These are phyloP conservation scores for Gynochthodes officinalis DNA, from an alignment of 257 asterid species.

Conservation along the genomic window DNA sequence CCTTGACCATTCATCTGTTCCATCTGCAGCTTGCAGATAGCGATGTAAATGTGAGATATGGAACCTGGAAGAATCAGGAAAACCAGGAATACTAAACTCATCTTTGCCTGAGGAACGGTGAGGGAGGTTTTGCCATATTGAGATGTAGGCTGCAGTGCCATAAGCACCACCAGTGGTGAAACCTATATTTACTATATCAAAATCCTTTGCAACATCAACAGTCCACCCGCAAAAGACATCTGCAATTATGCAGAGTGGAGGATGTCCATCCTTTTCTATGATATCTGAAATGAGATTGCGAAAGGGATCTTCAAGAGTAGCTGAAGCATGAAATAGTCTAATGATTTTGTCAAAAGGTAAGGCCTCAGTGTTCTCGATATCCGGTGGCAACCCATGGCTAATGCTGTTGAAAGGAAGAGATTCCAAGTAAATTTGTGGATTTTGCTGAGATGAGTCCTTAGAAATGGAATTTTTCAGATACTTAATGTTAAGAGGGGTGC, in stretches of 20 bases:
- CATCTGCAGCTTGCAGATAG: constrained; percentile 59
- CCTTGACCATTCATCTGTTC: constrained; percentile 71
- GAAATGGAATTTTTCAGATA: constrained; percentile 45
- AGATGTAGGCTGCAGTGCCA: constrained; percentile 71
- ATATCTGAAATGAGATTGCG: constrained; percentile 32
- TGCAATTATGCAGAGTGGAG: constrained; percentile 80
- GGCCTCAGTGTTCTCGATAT: constrained; percentile 71
- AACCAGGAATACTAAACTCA: constrained; percentile 51
- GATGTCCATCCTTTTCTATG: constrained; percentile 34
- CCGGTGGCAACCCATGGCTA: constrained; percentile 65
- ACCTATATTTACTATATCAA: constrained; percentile 39
- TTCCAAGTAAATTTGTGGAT: constrained; percentile 31
- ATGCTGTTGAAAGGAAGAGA: constrained; percentile 51
- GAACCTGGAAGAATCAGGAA: constrained; percentile 50
- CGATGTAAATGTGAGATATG: constrained; percentile 54
- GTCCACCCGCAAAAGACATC: constrained; percentile 80
- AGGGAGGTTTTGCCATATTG: constrained; percentile 77
- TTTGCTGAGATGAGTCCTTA: constrained; percentile 18
- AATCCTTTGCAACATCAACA: constrained; percentile 53
- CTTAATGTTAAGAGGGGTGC: constrained; percentile 33
- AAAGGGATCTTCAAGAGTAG: constrained; percentile 41
- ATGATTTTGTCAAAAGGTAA: constrained; percentile 44
- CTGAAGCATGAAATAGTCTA: constrained; percentile 43
- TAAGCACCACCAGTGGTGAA: constrained; percentile 86
- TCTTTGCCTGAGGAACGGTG: constrained; percentile 41